Base-by-base conservation (phyloP, 305 asterid species). In the Fraxinus platypoda region DNA sequence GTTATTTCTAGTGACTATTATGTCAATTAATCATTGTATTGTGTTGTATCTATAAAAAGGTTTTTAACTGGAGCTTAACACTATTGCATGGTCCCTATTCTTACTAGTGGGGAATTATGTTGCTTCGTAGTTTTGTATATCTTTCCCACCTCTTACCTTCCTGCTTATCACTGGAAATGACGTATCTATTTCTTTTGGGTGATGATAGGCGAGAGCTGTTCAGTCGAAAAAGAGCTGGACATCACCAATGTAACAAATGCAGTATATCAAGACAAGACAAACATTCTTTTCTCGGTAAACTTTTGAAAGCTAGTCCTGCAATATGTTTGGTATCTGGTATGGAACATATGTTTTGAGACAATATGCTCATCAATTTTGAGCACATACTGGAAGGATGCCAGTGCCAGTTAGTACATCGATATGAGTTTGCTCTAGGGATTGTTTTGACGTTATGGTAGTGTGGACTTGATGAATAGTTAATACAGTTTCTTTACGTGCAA, bases 251-350 rank as follows among this genome's bases (percentile, higher is more conserved):
- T 93, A 81, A 86, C 91, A 72, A 94, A 96, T 89, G 99, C 99
- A 81, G 99, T 96, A 76, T 96, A 96, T 90, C 99, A 96, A 87
- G 99, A 96, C 88, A 96, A 96, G 93, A 96, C 97, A 11, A 96
- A 91, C 87, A 93, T 92, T 86, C 94, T 96, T 81, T 96, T 94
- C 90, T 96, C 99, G 93, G 98, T 95, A 95, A 89, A 82, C 75
- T 86, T 73, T 80, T 81, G 79, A 81, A 81, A 80, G 49, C 81
- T 84, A 34, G 72, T 81, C 85, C 80, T 78, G 81, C 76, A 68
- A 79, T 83, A 83, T 74, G 71, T 84, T 85, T 80, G 30, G 78
- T 78, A 49, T 81, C 76, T 62, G 74, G 68, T 46, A 52, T 78
- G 57, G 57, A 66, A 71, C 31, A 68, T 13, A 6, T 70, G 34